Evolutionary conservation across 2,329 filamentous ascomycete genomes (phyloP), one percentile per base, ranked within the genome.

Genomic region (Teratosphaeria nubilosa): DNA sequence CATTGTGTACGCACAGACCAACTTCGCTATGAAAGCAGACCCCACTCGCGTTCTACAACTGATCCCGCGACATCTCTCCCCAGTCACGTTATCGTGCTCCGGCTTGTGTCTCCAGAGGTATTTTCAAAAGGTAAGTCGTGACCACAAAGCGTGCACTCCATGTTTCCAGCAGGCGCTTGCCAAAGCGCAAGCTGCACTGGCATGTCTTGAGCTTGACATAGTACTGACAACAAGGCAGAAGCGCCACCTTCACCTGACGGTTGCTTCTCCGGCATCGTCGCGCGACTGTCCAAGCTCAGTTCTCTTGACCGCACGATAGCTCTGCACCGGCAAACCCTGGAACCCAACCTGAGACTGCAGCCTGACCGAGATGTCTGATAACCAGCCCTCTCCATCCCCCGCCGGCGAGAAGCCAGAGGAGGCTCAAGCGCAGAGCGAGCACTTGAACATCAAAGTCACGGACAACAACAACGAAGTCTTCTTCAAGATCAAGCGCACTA

Each of bases 391-490:
- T 14, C 64, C 54, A 3, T 66, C 68, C 25, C 64, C 67, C 14
- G 61, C 62, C 34, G 62, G 61, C 63, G 66, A 73, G 45, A 71
- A 73, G 65, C 73, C 74, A 50, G 77, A 78, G 68, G 73, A 74
- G 77, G 78, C 57, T 69, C 66, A 59, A 50, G 58, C 63, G 25
- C 77, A 78, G 58, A 78, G 78, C 31, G 92, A 97, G 77, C 94
- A 99, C 75, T 80, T 99, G 5, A 99, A 99, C 78, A 97, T 99
- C 78, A 99, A 99, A 75, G 94, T 99, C 14, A 97, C 94, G 0
- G 94, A 99, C 69, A 96, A 95, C 78, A 96, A 96, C 79, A 99
- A 99, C 74, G 94, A 99, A 73, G 92, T 99, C 68, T 99, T 97
- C 76, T 99, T 99, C 81, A 99, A 99, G 81, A 99, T 99, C 79